These are phyloP conservation scores for Saccharomycopsis crataegensis DNA, from an alignment of 1,139 yeast genomes.

Conservation along the genomic window DNA sequence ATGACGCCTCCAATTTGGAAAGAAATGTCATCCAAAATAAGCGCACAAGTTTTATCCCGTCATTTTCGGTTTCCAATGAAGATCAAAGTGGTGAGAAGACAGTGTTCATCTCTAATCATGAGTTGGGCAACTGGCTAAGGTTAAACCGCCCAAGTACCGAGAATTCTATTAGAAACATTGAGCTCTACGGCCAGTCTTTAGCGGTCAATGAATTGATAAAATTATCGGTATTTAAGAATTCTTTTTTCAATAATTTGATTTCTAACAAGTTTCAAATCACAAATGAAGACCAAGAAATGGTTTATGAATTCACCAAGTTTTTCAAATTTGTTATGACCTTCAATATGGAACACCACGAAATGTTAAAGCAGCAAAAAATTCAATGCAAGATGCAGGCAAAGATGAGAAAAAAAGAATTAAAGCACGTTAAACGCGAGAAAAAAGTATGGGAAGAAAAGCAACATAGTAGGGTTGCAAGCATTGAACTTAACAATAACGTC, in stretches of 20 bases:
- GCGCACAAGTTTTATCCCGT: not conserved
- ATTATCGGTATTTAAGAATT: slow-evolving; percentile 16
- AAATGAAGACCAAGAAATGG: slow-evolving; percentile 23
- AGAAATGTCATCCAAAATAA: not conserved
- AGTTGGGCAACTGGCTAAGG: slow-evolving; percentile 23
- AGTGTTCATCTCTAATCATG: slow-evolving; percentile 14
- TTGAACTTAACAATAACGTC: not conserved
- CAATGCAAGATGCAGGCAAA: slow-evolving; percentile 14
- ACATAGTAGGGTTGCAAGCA: slow-evolving; percentile 9
- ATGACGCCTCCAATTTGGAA: slow-evolving; percentile 19
- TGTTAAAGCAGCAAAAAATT: slow-evolving; percentile 7
- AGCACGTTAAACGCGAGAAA: slow-evolving; percentile 5
- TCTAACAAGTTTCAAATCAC: slow-evolving; percentile 17
- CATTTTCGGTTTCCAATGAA: not conserved
- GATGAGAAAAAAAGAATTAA: slow-evolving; percentile 5
- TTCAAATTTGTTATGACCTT: slow-evolving; percentile 23
- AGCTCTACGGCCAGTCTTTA: slow-evolving; percentile 16
- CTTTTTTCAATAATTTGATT: slow-evolving; percentile 10
- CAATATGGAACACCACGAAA: slow-evolving; percentile 12
- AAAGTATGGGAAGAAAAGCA: slow-evolving; percentile 6
- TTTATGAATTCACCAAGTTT: slow-evolving; percentile 26
- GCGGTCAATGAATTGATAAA: slow-evolving; percentile 12
- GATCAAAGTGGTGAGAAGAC: not conserved
- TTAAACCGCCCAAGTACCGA: slow-evolving; percentile 21
- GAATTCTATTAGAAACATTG: slow-evolving; percentile 14